Evolutionary conservation across 148 eudicot species (phyloP), one percentile per base, ranked within the genome.

Genomic region (Vaccinium myrtillus): DNA sequence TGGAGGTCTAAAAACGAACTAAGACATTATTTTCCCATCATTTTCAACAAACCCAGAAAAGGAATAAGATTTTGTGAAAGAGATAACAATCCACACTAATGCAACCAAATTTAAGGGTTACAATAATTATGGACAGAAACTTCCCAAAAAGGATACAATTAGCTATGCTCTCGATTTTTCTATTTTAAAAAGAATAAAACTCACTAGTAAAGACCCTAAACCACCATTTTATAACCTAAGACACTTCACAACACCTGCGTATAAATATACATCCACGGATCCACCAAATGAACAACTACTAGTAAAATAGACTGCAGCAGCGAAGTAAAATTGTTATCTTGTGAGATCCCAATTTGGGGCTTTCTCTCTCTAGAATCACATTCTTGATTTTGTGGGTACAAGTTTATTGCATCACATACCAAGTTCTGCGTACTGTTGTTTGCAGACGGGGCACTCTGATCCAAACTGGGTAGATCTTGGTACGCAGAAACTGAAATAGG

Each of bases 391-490:
- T 65, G 23, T 11, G 71, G 23, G 16, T 65, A 65, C 30, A 23
- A 65, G 14, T 23, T 9, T 9, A 65, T 23, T 12, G 71, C 14
- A 23, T 65, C 30, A 65, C 48, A 6, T 88, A 94, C 98, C 98
- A 87, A 86, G 90, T 80, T 85, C 83, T 13, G 78, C 58, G 79
- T 80, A 94, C 16, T 88, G 89, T 39, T 80, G 49, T 84, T 91
- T 91, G 81, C 98, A 95, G 7, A 92, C 81, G 43, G 92, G 90
- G 80, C 98, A 95, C 46, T 90, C 87, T 5, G 90, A 87, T 78
- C 91, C 89, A 65, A 84, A 71, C 77, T 90, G 85, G 71, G 82
- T 83, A 59, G 90, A 79, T 61, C 82, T 83, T 2, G 94, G 91
- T 50, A 92, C 81, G 75, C 98, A 95, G 11, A 58, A 86, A 63